Base-by-base conservation (phyloP, 768 basidiomycete species). In the Amanita inopinata region DNA sequence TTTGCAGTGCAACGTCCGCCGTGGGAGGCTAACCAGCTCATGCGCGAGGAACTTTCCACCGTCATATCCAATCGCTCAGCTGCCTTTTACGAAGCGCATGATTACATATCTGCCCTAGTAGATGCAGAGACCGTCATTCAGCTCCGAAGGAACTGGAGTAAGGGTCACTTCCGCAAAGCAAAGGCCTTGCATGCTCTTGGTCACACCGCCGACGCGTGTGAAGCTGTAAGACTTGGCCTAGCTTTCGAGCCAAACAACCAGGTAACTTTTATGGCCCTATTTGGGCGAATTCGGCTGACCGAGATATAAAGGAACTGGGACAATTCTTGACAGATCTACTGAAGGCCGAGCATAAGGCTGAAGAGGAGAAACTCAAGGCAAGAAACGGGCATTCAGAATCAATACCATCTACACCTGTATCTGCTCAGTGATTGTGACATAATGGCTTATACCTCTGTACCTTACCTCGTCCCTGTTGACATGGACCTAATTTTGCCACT, bases 111-210 rank as follows among this genome's bases (percentile, higher is more conserved):
- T 17, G 83, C 91, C 3, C 64, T 93, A 5, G 80, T 80, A 19
- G 96, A 99, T 55, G 92, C 96, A 0, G 92, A 98, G 44, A 80
- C 81, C 1, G 91, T 97, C 54, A 82, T 96, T 31, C 62, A 75
- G 49, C 64, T 96, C 39, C 85, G 90, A 54, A 70, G 80, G 43
- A 80, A 78, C 33, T 98, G 94, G 93, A 77, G 85, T 53, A 99
- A 98, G 56, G 96, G 92, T 0, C 88, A 97, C 60, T 96, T 96
- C 70, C 73, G 96, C 46, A 92, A 86, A 56, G 86, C 89, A 2
- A 90, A 89, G 57, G 90, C 94, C 0, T 66, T 99, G 32, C 65
- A 86, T 1, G 89, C 75, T 15, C 67, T 99, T 38, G 71, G 70
- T 2, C 63, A 69, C 33, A 61, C 76, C 43, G 63, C 78, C 32